Conservation (phyloP, 768 basidiomycete species). For the Rhodotorula graminis region DNA sequence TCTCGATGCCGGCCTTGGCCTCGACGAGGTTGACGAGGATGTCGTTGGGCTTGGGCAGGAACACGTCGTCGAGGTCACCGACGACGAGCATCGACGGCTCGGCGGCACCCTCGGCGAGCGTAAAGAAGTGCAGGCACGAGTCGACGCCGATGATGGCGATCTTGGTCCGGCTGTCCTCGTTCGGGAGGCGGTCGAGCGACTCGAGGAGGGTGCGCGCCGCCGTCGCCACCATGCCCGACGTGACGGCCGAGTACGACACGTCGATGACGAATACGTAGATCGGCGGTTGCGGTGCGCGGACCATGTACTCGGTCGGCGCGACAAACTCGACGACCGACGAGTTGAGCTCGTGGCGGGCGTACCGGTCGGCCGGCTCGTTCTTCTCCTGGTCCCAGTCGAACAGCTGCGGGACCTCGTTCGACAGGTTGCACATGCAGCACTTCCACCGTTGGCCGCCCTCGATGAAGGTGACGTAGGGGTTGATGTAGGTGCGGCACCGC, state of each 20-base stretch:
- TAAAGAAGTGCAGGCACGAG: conserved; percentile 92
- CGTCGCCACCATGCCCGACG: conserved; percentile 97
- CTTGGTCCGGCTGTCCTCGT: conserved; percentile 88
- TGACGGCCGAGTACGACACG: conserved; percentile 84
- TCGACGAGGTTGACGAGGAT: conserved; percentile 92
- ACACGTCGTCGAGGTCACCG: conserved; percentile 93
- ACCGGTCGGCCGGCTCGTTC: conserved; percentile 91
- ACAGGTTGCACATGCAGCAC: conserved; percentile 97
- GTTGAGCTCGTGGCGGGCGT: conserved; percentile 89
- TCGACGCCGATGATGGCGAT: conserved; percentile 89
- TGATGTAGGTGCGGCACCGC: conserved; percentile 93
- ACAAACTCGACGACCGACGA: conserved; percentile 92
- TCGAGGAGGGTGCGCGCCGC: conserved; percentile 95
- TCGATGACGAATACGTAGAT: conserved; percentile 97
- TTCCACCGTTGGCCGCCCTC: conserved; percentile 99
- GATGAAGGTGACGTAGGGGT: conserved; percentile 94
- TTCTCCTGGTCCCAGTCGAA: conserved; percentile 96
- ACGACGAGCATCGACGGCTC: conserved; percentile 96
- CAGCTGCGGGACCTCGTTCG: conserved; percentile 94
- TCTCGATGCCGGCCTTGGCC: conserved; percentile 70
- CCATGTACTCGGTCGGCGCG: conserved; percentile 99
- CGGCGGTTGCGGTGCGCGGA: conserved; percentile 89
- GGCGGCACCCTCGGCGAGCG: conserved; percentile 54
- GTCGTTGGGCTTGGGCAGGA: conserved; percentile 92
- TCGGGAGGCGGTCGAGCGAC: conserved; percentile 88